Percentiles rank a stretch among this genome's conserved stretches.
These are phyloP conservation scores for Allomyces javanicus DNA, from an alignment of 192 early-diverging fungal genomes.

Conservation along the genomic window DNA sequence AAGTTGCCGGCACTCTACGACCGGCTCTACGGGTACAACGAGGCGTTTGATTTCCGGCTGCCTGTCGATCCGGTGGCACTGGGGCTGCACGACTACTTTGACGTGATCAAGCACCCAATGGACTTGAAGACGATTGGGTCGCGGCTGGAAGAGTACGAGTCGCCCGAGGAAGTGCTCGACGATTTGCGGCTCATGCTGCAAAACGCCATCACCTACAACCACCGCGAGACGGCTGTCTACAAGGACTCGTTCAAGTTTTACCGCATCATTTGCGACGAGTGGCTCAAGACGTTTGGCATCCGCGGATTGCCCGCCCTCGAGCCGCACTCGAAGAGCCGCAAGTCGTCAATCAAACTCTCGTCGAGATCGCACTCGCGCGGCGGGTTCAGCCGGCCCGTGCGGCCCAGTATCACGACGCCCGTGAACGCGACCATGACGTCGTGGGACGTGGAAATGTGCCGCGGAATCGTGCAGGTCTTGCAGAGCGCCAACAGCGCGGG, in stretches of 20 bases:
- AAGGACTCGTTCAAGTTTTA: not conserved
- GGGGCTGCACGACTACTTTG: constrained; percentile 38
- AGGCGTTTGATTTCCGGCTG: constrained; percentile 1
- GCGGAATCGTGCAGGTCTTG: too few relatives aligned
- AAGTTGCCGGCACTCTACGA: not conserved
- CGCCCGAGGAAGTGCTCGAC: constrained; percentile 4
- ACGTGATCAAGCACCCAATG: constrained; percentile 48
- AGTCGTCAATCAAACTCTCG: too few relatives aligned
- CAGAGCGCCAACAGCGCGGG: constrained; percentile 9
- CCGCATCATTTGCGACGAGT: not conserved
- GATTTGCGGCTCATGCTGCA: constrained; percentile 6
- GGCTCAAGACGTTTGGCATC: too few relatives aligned
- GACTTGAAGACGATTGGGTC: constrained; percentile 45
- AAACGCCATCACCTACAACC: constrained; percentile 5
- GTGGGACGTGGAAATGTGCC: too few relatives aligned
- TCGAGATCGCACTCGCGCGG: too few relatives aligned
- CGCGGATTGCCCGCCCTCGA: too few relatives aligned
- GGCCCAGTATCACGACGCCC: too few relatives aligned
- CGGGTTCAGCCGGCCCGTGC: too few relatives aligned
- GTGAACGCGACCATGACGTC: too few relatives aligned
- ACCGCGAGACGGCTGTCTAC: not conserved
- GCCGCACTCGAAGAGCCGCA: too few relatives aligned
- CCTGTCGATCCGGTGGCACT: constrained; percentile 40
- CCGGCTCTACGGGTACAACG: not conserved
- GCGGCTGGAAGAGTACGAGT: constrained; percentile 22